Conservation (phyloP, 2,329 filamentous ascomycete genomes). For the Aspergillus clavatus region DNA sequence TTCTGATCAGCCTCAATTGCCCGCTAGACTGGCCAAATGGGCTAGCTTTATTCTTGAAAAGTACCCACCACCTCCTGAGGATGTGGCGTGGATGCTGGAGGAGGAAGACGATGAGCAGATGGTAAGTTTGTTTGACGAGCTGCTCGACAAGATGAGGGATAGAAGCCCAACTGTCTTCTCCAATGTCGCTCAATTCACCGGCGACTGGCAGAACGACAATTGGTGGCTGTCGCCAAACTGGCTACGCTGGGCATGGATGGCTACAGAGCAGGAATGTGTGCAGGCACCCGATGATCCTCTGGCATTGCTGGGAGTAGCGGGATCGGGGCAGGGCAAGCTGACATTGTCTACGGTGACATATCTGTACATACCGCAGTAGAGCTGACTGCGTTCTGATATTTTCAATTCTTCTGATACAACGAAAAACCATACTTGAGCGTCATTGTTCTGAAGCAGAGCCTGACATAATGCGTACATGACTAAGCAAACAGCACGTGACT, state of each 20-base stretch:
- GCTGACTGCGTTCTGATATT: background rate
- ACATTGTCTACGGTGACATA: conserved; percentile 29
- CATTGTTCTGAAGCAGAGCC: too few species aligned
- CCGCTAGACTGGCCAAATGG: conserved; percentile 35
- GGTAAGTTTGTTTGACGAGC: conserved; percentile 19
- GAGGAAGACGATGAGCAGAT: conserved; percentile 26
- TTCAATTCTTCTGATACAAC: too few species aligned
- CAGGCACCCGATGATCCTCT: conserved; percentile 34
- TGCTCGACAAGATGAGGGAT: conserved; percentile 16
- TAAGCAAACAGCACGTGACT: conserved; percentile 29
- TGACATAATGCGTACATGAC: conserved; percentile 8
- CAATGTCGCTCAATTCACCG: conserved; percentile 15
- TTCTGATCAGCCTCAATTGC: conserved; percentile 17
- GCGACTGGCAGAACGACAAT: conserved; percentile 19
- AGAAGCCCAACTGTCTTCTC: conserved; percentile 11
- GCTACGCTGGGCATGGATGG: conserved; percentile 42
- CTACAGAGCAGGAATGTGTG: conserved; percentile 38
- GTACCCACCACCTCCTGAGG: conserved; percentile 28
- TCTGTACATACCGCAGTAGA: conserved; percentile 34
- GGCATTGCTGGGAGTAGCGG: conserved; percentile 20
- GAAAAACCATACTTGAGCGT: too few species aligned
- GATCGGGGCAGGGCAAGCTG: conserved; percentile 12
- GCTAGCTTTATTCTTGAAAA: conserved; percentile 31
- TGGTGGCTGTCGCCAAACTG: conserved; percentile 37
- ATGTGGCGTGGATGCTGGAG: conserved; percentile 28